Conservation (phyloP, 495 filamentous ascomycete genomes). For the Astrocystis sublimbata region DNA sequence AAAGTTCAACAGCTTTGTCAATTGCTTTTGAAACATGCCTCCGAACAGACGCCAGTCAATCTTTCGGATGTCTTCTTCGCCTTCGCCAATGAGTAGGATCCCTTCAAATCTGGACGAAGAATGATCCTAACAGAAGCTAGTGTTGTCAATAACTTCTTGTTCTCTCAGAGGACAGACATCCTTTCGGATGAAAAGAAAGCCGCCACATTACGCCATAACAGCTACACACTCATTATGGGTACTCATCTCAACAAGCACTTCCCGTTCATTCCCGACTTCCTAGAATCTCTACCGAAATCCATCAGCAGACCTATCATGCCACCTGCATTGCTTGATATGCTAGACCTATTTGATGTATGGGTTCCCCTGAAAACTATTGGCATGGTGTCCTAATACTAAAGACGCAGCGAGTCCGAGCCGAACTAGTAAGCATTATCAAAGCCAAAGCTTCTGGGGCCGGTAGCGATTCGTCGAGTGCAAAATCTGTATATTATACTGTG, state of each 20-base stretch:
- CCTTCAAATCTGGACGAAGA: slow-evolving; percentile 14
- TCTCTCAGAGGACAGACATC: slow-evolving; percentile 37
- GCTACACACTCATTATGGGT: slow-evolving; percentile 38
- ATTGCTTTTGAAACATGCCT: slow-evolving; percentile 34
- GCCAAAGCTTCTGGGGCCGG: slow-evolving; percentile 30
- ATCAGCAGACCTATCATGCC: slow-evolving; percentile 44
- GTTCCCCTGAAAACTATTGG: slow-evolving; percentile 21
- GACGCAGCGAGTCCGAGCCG: slow-evolving; percentile 38
- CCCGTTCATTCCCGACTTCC: slow-evolving; percentile 40
- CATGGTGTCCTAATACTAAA: slow-evolving; percentile 25
- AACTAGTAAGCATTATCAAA: slow-evolving; percentile 35
- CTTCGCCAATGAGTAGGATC: slow-evolving; percentile 26
- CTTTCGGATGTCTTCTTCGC: slow-evolving; percentile 43
- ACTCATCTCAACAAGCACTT: slow-evolving; percentile 45
- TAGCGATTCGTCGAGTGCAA: slow-evolving; percentile 30
- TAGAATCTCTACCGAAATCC: slow-evolving; percentile 39
- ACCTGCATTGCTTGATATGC: slow-evolving; percentile 41
- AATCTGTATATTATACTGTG: slow-evolving; percentile 38
- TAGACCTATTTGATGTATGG: slow-evolving; percentile 40
- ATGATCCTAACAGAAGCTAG: slow-evolving; percentile 32
- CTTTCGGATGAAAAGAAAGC: slow-evolving; percentile 39
- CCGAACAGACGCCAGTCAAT: slow-evolving; percentile 36
- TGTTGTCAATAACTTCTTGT: slow-evolving; percentile 42
- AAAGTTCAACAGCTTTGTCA: slow-evolving; percentile 40
- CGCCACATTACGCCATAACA: slow-evolving; percentile 36